These are phyloP conservation scores for Penicillium egyptiacum DNA, from an alignment of 495 filamentous ascomycete genomes.

Conservation along the genomic window DNA sequence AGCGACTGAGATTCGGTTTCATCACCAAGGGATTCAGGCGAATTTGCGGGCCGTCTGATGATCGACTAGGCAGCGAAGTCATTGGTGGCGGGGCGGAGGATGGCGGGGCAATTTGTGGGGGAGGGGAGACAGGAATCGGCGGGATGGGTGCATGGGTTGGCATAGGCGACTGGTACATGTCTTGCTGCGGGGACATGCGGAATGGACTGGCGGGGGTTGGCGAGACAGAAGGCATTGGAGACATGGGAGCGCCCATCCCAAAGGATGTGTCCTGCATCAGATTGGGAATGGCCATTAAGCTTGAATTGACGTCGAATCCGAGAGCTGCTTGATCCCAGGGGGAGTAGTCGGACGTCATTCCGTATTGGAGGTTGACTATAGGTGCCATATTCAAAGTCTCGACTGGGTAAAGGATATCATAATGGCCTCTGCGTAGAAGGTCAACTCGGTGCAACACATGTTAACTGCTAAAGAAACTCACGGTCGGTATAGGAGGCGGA, in stretches of 20 bases:
- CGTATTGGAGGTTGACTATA: slow-evolving; percentile 46
- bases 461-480: slow-evolving; percentile 39
- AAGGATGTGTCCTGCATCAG: slow-evolving; percentile 46
- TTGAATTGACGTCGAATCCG: slow-evolving; percentile 51
- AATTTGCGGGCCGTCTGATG: slow-evolving; percentile 44
- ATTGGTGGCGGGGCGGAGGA: slow-evolving; percentile 40
- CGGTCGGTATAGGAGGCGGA: slow-evolving; percentile 69
- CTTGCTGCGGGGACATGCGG: slow-evolving; percentile 43
- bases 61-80: slow-evolving; percentile 38
- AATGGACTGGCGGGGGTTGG: slow-evolving; percentile 47
- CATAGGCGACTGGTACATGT: slow-evolving; percentile 42
- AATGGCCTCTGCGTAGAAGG: slow-evolving; percentile 67
- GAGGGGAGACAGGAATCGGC: slow-evolving; percentile 36
- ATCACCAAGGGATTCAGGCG: slow-evolving; percentile 51
- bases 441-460: background rate
- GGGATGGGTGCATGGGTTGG: slow-evolving; percentile 32
- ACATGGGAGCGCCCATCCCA: slow-evolving; percentile 36
- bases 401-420: slow-evolving; percentile 85
- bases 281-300: slow-evolving; percentile 51
- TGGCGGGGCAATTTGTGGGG: slow-evolving; percentile 24
- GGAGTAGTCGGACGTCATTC: slow-evolving; percentile 45
- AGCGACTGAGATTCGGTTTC: slow-evolving; percentile 47
- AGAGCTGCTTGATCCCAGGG: slow-evolving; percentile 47
- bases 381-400: slow-evolving; percentile 54
- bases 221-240: slow-evolving; percentile 43